phyloP scores from a whole-genome alignment of 805 yeast genomes.

The Candida mattraensis region DNA sequence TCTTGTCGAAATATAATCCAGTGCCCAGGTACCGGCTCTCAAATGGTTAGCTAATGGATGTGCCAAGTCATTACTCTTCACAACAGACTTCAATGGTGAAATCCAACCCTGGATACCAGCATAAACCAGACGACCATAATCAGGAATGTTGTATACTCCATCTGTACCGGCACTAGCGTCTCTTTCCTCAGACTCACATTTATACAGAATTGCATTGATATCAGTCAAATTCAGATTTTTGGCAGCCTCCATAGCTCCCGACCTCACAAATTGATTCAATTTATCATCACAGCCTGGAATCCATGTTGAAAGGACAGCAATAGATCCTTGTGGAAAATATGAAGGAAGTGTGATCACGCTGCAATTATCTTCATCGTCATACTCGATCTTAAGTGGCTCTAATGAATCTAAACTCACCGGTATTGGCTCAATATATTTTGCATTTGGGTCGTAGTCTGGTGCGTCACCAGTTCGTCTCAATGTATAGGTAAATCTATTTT shows the following conservation, averaged over 20 bases:
- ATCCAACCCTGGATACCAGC: slow-evolving; percentile 96
- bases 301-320: slow-evolving; percentile 75
- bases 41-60: slow-evolving; percentile 82
- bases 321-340: slow-evolving; percentile 84
- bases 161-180: slow-evolving; percentile 71
- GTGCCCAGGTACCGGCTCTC: slow-evolving; percentile 85
- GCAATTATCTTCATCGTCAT: slow-evolving; percentile 40
- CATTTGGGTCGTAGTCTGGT: slow-evolving; percentile 34
- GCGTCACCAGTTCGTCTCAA: slow-evolving; percentile 57
- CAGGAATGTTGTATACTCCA: slow-evolving; percentile 77
- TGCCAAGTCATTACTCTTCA: slow-evolving; percentile 71
- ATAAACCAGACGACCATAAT: slow-evolving; percentile 69
- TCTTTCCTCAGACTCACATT: slow-evolving; percentile 84
- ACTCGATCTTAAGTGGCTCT: slow-evolving; percentile 47
- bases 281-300: slow-evolving; percentile 64
- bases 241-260: slow-evolving; percentile 78
- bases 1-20: slow-evolving; percentile 69
- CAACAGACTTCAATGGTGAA: slow-evolving; percentile 59
- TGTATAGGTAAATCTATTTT: slow-evolving; percentile 57
- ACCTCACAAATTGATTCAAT: slow-evolving; percentile 64
- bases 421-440: slow-evolving; percentile 53
- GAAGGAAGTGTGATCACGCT: slow-evolving; percentile 60
- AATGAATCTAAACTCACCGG: slow-evolving; percentile 62
- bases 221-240: slow-evolving; percentile 59
- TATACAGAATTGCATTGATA: slow-evolving; percentile 71